Percentiles rank a stretch among this genome's conserved stretches.
Conservation (phyloP, 2,329 filamentous ascomycete genomes). For the Plectosphaerella plurivora region DNA sequence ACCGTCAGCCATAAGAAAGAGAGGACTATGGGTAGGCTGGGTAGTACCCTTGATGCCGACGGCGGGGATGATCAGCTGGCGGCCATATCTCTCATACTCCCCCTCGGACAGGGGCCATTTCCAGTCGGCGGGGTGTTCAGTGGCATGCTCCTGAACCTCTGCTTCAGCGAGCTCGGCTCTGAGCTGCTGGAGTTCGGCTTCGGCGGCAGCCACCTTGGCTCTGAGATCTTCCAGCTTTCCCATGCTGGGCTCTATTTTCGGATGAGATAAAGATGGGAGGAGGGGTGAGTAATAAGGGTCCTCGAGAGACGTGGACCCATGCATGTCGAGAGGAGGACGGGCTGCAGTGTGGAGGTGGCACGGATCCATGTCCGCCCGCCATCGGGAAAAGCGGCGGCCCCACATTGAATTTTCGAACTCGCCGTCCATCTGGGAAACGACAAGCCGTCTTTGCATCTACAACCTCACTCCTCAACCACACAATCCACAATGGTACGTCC, state of each 20-base stretch:
- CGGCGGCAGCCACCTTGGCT: slow-evolving; percentile 40
- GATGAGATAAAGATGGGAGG: not conserved
- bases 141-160: slow-evolving; percentile 22
- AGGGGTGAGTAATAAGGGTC: not conserved
- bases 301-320: not conserved
- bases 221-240: slow-evolving; percentile 35
- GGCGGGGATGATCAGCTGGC: slow-evolving; percentile 84
- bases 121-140: slow-evolving; percentile 18
- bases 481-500: not conserved
- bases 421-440: not conserved
- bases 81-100: slow-evolving; percentile 83
- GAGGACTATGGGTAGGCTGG: no score
- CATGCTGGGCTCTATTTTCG: slow-evolving; percentile 21
- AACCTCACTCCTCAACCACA: not conserved
- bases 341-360: no score
- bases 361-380: no score
- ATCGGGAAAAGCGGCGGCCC: not conserved
- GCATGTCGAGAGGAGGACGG: no score
- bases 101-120: slow-evolving; percentile 66
- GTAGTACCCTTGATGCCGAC: slow-evolving; percentile 77
- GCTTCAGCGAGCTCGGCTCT: slow-evolving; percentile 37
- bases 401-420: slow-evolving; percentile 2
- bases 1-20: not conserved
- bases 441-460: not conserved
- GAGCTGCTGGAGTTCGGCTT: slow-evolving; percentile 42